Conservation (phyloP, 345 rosid species). For the Reutealis trisperma region DNA sequence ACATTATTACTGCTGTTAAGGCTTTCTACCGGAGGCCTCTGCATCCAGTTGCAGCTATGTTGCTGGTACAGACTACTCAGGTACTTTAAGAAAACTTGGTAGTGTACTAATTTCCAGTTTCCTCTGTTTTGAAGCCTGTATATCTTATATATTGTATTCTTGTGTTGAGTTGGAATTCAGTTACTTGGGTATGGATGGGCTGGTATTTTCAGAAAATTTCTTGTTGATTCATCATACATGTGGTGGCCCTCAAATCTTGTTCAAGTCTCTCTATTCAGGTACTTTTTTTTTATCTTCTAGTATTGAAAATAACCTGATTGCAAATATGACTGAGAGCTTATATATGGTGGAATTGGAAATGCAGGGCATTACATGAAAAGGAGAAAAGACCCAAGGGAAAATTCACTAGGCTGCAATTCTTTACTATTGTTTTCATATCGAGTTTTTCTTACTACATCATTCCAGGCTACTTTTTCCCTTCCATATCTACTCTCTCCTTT, state of each 20-base stretch:
- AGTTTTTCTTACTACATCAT: slow-evolving; percentile 74
- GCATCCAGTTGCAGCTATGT: slow-evolving; percentile 37
- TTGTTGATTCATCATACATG: slow-evolving; percentile 81
- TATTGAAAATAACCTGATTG: neutral
- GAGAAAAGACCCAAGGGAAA: slow-evolving; percentile 57
- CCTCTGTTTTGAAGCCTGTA: too few species aligned
- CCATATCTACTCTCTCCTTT: slow-evolving; percentile 67
- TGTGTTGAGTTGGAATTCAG: slow-evolving; percentile 30
- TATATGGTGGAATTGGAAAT: neutral
- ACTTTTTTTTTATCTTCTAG: neutral
- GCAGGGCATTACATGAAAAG: slow-evolving; percentile 70
- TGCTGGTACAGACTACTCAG: slow-evolving; percentile 74
- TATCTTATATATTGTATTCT: too few species aligned
- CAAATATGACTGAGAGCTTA: neutral
- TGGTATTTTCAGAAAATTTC: slow-evolving; percentile 67
- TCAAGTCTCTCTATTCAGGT: slow-evolving; percentile 84
- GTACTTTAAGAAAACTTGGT: slow-evolving; percentile 20
- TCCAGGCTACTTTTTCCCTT: slow-evolving; percentile 72
- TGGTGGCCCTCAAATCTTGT: slow-evolving; percentile 89
- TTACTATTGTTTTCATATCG: slow-evolving; percentile 47
- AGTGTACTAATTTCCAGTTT: too few species aligned
- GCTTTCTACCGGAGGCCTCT: slow-evolving; percentile 39
- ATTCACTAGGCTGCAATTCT: slow-evolving; percentile 63
- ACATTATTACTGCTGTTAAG: slow-evolving; percentile 36
- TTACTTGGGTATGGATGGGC: slow-evolving; percentile 93